phyloP scores from a whole-genome alignment of 2,329 filamentous ascomycete genomes.

The Talaromyces sp. region DNA sequence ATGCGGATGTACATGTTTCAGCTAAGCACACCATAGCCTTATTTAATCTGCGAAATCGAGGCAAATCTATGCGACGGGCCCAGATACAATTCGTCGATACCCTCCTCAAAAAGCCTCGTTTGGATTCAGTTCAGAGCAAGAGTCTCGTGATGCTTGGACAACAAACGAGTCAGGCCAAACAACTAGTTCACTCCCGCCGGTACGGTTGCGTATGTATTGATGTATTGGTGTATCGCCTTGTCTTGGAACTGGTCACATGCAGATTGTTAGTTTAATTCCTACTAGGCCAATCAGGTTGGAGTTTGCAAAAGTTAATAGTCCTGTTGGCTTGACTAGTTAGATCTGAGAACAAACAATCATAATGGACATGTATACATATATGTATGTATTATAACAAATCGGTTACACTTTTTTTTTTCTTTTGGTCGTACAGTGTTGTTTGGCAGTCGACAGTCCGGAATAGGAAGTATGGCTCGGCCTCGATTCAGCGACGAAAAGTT shows the following conservation, averaged over 20 bases:
- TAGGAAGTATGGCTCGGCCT: not conserved
- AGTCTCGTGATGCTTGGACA: not conserved
- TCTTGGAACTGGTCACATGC: slow-evolving; percentile 1
- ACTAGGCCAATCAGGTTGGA: not conserved
- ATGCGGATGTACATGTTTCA: not conserved
- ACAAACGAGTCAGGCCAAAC: not conserved
- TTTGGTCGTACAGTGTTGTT: not conserved
- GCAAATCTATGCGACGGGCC: not conserved
- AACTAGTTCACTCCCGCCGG: not conserved
- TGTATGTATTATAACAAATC: not conserved
- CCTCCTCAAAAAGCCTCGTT: too few species aligned
- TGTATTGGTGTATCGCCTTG: not conserved
- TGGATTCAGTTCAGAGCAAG: too few species aligned
- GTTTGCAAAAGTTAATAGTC: not conserved
- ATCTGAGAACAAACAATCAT: not conserved
- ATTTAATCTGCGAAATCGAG: not conserved
- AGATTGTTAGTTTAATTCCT: not conserved
- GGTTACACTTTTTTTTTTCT: not conserved
- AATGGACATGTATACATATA: too few species aligned
- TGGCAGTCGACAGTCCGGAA: not conserved
- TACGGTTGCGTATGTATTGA: not conserved
- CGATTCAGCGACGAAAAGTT: not conserved
- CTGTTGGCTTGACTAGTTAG: not conserved
- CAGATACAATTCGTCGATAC: not conserved
- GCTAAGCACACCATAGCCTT: not conserved